Evolutionary conservation across 208 protist species (phyloP), one percentile per base, ranked within the genome.

Genomic region (Crithidia acanthocephali): DNA sequence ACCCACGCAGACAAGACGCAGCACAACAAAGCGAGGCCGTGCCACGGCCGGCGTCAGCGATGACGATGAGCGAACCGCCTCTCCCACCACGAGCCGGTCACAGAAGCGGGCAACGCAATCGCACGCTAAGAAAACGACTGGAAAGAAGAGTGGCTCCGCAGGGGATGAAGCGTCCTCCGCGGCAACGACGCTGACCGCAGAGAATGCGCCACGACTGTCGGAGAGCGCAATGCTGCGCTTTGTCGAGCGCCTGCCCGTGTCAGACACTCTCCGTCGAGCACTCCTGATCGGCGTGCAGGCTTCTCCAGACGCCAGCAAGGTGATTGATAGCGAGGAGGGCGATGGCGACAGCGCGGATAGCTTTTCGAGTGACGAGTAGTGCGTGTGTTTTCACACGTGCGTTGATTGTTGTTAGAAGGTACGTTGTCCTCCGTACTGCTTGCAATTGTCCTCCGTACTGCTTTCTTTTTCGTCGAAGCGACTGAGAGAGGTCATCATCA

Each of bases 211-310:
- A 13, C 40, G n/a, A 10, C 32, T 70, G 40, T 70, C 68, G 16
- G 25, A 51, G 45, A 67, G 62, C 37, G 68, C 71, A 50, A 62
- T 83, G 56, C 48, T 65, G 18, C 32, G 32, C n/a, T 69, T 79
- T n/a, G 60, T 83, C 9, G 30, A 37, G 13, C 44, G 52, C 3
- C 51, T 77, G 51, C n/a, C 42, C 30, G 63, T 83, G 2, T 73
- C 79, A 2, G 60, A 79, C 18, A 22, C 42, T 13, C 72, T 83
- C 18, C 58, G 66, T 8, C 33, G 35, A 7, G 77, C 72, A 8
- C 48, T 82, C 37, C 25, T 82, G 37, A 48, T 82, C 10, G 77
- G 77, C 27, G 71, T 72, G 32, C 40, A 69, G 45, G n/a, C 3
- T 18, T 18, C 62, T 50, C 2, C 62, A 9, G n/a, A 11, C 2